Conservation (phyloP, 75 land plant species). For the Chamaecyparis obtusa region DNA sequence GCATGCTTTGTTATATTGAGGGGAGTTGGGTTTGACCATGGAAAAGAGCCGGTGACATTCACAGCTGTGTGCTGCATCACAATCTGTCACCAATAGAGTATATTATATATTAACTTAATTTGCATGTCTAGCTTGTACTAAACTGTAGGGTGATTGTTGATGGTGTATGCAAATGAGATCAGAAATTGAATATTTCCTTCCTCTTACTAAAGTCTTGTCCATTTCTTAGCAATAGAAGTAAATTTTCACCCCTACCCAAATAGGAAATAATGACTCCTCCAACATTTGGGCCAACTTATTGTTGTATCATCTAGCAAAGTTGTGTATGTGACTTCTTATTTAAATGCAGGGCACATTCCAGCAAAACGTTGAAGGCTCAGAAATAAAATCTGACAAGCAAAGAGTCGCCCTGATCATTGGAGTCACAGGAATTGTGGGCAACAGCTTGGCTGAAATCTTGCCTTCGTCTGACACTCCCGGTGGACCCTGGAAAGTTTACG, state of each 20-base stretch:
- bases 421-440: slow-evolving; percentile 77
- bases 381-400: neutral
- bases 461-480: slow-evolving; percentile 61
- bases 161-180: neutral
- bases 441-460: slow-evolving; percentile 66
- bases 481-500: slow-evolving; percentile 82
- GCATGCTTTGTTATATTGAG: neutral
- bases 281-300: neutral
- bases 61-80: neutral
- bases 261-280: neutral
- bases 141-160: neutral
- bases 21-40: neutral
- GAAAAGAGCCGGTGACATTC: neutral
- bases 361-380: neutral
- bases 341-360: neutral
- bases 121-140: neutral
- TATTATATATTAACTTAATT: neutral
- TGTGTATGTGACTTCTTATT: neutral
- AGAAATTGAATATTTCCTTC: neutral
- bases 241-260: neutral
- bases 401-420: slow-evolving; percentile 53
- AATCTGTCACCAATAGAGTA: neutral
- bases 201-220: neutral
- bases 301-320: neutral
- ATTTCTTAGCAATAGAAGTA: neutral